Base-by-base conservation (phyloP, 139 green algal species). In the Tetradesmus obliquus region DNA sequence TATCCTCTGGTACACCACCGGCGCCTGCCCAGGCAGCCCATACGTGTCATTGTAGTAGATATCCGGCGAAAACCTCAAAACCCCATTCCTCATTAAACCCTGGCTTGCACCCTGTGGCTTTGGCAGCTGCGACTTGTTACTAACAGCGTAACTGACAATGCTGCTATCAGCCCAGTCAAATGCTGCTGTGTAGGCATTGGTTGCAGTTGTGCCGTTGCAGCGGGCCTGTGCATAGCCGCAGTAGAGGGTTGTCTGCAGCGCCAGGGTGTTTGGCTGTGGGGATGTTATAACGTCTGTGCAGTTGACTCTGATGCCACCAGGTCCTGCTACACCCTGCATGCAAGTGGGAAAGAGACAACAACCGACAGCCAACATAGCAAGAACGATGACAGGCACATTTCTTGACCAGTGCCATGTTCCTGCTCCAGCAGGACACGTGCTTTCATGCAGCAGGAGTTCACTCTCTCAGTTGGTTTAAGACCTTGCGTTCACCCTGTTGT, bases 171-270 rank as follows among this genome's bases (percentile, higher is more conserved):
- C 55, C 32, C 91, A 96, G 85, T 96, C 93, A 69, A 83, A 96
- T 45, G 90, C 93, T 3, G 82, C 72, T 0, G 79, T 51, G 69
- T 92, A 92, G 80, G 88, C 80, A 17, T 88, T 80, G 8, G 88
- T 83, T 8, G 79, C 13, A 10, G 53, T 85, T 76, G 3, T 83
- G 86, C 91, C 89, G 54, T 72, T 82, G 54, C 89, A 92, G 53
- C 89, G 53, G 2, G 91, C 93, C 83, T 95, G 55, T 12, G 89
- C 82, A 89, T 95, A 97, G 7, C 93, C 96, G 92, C 96, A 97
- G 91, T 96, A 97, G 9, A 97, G 90, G 20, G 80, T 72, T 0
- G 58, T 55, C 82, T 96, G 86, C 54, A 97, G 87, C 32, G 72
- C 90, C 1, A 57, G 20, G 0, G 60, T 69, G 32, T 6, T 93